phyloP scores from a whole-genome alignment of 108 stramenopile genomes.

The Skeletonema tropicum region DNA sequence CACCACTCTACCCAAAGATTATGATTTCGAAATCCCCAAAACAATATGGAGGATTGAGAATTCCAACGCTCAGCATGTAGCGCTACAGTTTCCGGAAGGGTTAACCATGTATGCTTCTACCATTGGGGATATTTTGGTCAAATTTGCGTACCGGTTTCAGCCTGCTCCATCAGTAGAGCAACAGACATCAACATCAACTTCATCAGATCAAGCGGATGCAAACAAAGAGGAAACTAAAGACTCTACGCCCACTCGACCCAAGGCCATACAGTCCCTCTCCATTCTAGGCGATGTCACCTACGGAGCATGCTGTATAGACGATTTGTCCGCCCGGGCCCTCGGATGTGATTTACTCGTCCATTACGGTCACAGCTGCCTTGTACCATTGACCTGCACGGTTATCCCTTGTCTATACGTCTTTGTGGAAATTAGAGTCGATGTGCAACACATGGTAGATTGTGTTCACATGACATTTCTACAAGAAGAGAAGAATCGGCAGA shows the following conservation, averaged over 20 bases:
- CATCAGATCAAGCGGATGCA: neutral
- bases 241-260: neutral
- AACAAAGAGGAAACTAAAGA: neutral
- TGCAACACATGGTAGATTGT: conserved; percentile 86
- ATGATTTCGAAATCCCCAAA: conserved; percentile 90
- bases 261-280: conserved; percentile 55
- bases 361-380: conserved; percentile 98
- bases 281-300: conserved; percentile 98
- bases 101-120: conserved; percentile 94
- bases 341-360: conserved; percentile 94
- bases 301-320: conserved; percentile 99
- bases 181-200: neutral
- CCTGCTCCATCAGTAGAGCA: neutral
- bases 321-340: conserved; percentile 89
- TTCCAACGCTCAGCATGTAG: conserved; percentile 65
- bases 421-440: conserved; percentile 96
- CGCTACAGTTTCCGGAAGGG: conserved; percentile 98
- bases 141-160: conserved; percentile 54
- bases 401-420: conserved; percentile 96
- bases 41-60: conserved; percentile 83
- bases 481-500: conserved; percentile 15
- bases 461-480: conserved; percentile 56
- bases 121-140: conserved; percentile 91
- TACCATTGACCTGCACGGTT: conserved; percentile 90
- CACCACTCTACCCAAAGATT: conserved; percentile 75